Conservation (phyloP, 257 asterid species). For the Lithospermum erythrorhizon region DNA sequence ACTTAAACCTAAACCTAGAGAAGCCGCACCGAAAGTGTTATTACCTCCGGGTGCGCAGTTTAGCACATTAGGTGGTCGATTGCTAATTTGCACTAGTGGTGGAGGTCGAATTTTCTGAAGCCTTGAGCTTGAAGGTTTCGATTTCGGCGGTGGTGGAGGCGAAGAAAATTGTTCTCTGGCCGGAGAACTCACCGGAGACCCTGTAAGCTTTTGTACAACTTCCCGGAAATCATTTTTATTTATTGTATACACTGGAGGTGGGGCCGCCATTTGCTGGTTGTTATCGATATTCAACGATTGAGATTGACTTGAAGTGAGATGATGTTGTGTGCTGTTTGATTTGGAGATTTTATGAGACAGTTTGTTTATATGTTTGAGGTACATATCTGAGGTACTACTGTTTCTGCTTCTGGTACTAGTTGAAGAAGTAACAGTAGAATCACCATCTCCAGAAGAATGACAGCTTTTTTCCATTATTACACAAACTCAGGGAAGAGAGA, state of each 20-base stretch:
- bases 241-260: conserved; percentile 85
- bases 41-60: too few species aligned
- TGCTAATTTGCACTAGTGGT: conserved; percentile 56
- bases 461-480: conserved; percentile 25
- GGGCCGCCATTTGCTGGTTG: conserved; percentile 30
- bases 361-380: conserved; percentile 27
- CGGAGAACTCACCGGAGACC: conserved; percentile 71
- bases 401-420: conserved; percentile 7
- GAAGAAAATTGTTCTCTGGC: conserved; percentile 8
- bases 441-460: conserved; percentile 17
- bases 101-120: conserved; percentile 93
- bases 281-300: conserved; percentile 9
- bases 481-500: not conserved
- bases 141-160: conserved; percentile 39
- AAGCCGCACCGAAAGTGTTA: not conserved
- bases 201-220: conserved; percentile 85
- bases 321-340: conserved; percentile 15
- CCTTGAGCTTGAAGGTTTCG: conserved; percentile 60
- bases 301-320: conserved; percentile 7
- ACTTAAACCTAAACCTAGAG: too few species aligned
- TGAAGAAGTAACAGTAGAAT: conserved; percentile 3
- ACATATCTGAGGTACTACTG: conserved; percentile 10
- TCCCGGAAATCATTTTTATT: conserved; percentile 78
- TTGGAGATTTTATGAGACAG: conserved; percentile 31
- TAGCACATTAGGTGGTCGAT: conserved; percentile 34